A percentile compares a stretch with the other conserved stretches of the same genome.
Evolutionary conservation across 139 green algal species (phyloP).

Genomic region (Eudorina sp.): DNA sequence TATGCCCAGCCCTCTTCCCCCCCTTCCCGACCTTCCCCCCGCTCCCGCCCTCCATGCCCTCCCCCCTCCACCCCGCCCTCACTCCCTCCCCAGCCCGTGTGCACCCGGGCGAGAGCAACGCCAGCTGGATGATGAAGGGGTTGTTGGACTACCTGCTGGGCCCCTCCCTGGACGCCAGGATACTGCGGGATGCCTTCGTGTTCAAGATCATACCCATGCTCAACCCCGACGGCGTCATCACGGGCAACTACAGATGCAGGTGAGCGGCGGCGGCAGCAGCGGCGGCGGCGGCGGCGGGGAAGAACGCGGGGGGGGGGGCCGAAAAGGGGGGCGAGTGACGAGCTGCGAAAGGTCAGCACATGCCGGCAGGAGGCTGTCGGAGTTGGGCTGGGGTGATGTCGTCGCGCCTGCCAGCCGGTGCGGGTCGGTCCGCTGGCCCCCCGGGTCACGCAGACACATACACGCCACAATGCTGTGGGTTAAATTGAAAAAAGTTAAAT

Average conservation of each 20-base stretch:
- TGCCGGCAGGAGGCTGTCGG: too few relatives aligned
- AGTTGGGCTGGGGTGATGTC: too few relatives aligned
- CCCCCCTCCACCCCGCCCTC: neutral
- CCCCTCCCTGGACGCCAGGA: conserved; percentile 58
- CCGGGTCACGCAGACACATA: too few relatives aligned
- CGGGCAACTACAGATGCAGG: conserved; percentile 60
- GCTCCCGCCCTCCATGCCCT: neutral
- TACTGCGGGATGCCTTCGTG: conserved; percentile 74
- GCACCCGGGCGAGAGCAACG: conserved; percentile 85
- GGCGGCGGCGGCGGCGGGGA: too few relatives aligned
- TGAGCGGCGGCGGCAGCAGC: too few relatives aligned
- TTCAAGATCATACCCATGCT: conserved; percentile 90
- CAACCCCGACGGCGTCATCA: conserved; percentile 81
- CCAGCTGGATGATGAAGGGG: conserved; percentile 86
- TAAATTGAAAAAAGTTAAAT: too few relatives aligned
- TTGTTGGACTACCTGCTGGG: conserved; percentile 76
- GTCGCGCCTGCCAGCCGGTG: too few relatives aligned
- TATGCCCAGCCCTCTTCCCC: neutral
- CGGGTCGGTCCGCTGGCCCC: too few relatives aligned
- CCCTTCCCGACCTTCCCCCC: neutral
- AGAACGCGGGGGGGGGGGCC: neutral
- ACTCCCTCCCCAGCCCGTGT: conserved; percentile 67
- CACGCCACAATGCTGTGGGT: too few relatives aligned
- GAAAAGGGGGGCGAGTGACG: too few relatives aligned
- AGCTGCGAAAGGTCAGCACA: too few relatives aligned